phyloP scores from a whole-genome alignment of 176 grass and related monocot genomes.

The Microstegium vimineum region DNA sequence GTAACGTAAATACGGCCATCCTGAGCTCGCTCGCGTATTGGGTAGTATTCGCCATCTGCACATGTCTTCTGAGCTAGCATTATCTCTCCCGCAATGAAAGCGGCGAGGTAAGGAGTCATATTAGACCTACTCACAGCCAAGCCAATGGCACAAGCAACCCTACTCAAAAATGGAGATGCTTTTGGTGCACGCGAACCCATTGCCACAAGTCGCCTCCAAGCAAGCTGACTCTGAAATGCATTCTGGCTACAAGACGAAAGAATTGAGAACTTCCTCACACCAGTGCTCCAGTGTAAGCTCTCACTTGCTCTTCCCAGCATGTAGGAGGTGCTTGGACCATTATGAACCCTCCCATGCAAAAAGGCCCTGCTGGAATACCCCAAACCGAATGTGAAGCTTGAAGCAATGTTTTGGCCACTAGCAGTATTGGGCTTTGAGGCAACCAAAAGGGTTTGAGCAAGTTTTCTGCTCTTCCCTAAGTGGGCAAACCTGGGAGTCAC shows the following conservation, averaged over 20 bases:
- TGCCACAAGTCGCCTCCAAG: constrained; percentile 59
- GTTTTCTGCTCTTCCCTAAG: constrained; percentile 55
- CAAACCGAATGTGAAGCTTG: constrained; percentile 30
- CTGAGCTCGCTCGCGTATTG: constrained; percentile 62
- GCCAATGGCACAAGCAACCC: constrained; percentile 58
- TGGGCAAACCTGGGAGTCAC: constrained; percentile 51
- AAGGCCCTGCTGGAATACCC: constrained; percentile 39
- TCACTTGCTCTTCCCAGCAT: constrained; percentile 43
- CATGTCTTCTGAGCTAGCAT: constrained; percentile 45
- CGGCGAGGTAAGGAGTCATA: constrained; percentile 53
- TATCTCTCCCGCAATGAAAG: constrained; percentile 66
- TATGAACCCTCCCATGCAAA: constrained; percentile 35
- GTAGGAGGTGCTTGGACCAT: constrained; percentile 26
- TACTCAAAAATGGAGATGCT: constrained; percentile 44
- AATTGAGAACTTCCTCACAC: constrained; percentile 50
- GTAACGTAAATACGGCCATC: constrained; percentile 72
- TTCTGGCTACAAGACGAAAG: constrained; percentile 51
- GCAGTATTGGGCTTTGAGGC: constrained; percentile 33
- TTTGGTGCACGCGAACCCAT: constrained; percentile 31
- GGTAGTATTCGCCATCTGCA: constrained; percentile 82
- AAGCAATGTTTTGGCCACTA: constrained; percentile 28
- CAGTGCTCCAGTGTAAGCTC: constrained; percentile 24
- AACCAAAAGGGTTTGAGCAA: constrained; percentile 39
- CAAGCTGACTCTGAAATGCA: constrained; percentile 48
- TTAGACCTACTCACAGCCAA: constrained; percentile 70